These are phyloP conservation scores for Leccinum sublutescens DNA, from an alignment of 768 basidiomycete genomes.

Conservation along the genomic window DNA sequence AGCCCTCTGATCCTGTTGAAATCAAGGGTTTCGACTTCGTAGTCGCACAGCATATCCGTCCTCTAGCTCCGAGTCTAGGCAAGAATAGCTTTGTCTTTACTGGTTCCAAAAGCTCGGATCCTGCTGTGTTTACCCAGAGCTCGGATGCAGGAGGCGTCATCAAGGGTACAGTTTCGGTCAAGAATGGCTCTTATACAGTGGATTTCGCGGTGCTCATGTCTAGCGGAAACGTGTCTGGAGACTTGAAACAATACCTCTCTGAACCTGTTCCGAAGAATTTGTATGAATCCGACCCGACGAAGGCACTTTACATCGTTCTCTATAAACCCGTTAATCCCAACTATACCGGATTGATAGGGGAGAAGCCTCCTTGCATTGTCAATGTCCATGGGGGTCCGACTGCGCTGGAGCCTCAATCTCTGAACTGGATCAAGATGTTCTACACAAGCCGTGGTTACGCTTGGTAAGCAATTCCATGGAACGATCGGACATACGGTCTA, in stretches of 20 bases:
- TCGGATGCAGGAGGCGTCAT: neutral
- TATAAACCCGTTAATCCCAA: conserved; percentile 62
- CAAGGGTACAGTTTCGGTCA: neutral
- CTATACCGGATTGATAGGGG: conserved; percentile 44
- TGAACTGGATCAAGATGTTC: conserved; percentile 56
- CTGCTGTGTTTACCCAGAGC: too few species aligned
- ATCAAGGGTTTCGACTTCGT: conserved; percentile 7
- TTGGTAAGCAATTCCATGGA: conserved; percentile 41
- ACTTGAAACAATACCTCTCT: conserved; percentile 11
- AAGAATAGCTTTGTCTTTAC: neutral
- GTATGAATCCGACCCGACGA: conserved; percentile 2
- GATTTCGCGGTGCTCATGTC: conserved; percentile 6
- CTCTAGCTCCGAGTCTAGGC: too few species aligned
- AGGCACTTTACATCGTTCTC: conserved; percentile 51
- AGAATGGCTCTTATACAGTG: neutral
- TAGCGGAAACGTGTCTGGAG: conserved; percentile 11
- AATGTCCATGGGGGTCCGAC: conserved; percentile 75
- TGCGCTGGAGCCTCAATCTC: conserved; percentile 37
- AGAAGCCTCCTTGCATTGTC: conserved; percentile 66
- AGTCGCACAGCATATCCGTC: conserved; percentile 15
- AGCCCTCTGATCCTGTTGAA: neutral
- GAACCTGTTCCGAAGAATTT: conserved; percentile 5
- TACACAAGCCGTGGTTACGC: conserved; percentile 69
- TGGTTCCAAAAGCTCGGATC: neutral
- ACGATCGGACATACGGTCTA: neutral